Evolutionary conservation across 805 yeast genomes (phyloP), one percentile per base, ranked within the genome.

Genomic region (Saturnispora quitensis): DNA sequence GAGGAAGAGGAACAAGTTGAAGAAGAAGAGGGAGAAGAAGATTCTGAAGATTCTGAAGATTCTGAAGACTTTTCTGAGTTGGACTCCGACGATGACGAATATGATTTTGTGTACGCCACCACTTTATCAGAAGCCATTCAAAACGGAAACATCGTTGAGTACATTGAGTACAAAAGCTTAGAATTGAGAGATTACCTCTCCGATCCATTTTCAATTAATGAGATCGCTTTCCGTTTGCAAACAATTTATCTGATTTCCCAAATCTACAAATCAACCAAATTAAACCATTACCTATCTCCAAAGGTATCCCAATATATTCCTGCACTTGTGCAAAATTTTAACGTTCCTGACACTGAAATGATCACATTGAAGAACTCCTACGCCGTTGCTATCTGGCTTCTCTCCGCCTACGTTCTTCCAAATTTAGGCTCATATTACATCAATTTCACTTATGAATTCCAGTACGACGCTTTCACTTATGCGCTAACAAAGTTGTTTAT

Each of bases 1-100:
- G 50, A 40, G 27, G 95, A 86, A 40, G 25, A 10, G 63, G 87
- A 85, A 54, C 74, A 81, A 51, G 93, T 91, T 20, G 88, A 88
- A 48, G 74, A 77, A 51, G 87, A 84, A 63, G 80, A 93, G 67
- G 95, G 47, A n/a, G 53, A 40, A 6, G 55, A 18, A 18, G 20
- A 18, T 18, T 18, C 20, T 18, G 54, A 24, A 12, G 60, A 13
- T 3, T 52, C 51, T 4, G 43, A 34, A 4, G 46, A 51, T 10
- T 50, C 44, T 9, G 50, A 43, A n/a, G 55, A 88, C 62, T 86
- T 84, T 55, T 74, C 82, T 51, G 93, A 93, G 34, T 47, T 43
- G 8, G 55, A 53, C 6, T 58, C 50, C 18, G 51, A 50, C 6
- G 52, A 48, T 10, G 60, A 57, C 5, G 61, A 55, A 10, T 40